Percentiles rank a stretch among this genome's conserved stretches.
phyloP scores from a whole-genome alignment of 192 early-diverging fungal genomes.

The Backusella liffmaniae region DNA sequence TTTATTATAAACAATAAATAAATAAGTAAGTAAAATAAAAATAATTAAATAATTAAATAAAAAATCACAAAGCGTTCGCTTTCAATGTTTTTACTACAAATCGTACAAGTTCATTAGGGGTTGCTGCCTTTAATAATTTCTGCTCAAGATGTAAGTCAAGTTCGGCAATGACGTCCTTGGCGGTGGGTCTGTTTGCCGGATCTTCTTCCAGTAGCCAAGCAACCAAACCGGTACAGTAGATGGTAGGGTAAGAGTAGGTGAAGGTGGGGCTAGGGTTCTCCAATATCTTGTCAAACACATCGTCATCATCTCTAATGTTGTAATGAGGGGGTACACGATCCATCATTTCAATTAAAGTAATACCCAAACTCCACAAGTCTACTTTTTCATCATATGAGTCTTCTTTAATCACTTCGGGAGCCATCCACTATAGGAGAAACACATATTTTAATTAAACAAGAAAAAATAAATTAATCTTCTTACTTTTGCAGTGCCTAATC shows the following conservation, averaged over 20 bases:
- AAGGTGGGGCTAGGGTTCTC: constrained; percentile 34
- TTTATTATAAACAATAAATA: not conserved
- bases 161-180: constrained; percentile 31
- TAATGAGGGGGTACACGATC: constrained; percentile 45
- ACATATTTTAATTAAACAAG: not conserved
- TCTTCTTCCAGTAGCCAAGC: constrained; percentile 37
- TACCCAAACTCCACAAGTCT: constrained; percentile 40
- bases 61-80: not conserved
- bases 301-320: constrained; percentile 22
- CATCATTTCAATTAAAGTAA: constrained; percentile 47
- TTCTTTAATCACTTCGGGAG: constrained; percentile 41
- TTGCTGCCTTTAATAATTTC: constrained; percentile 21
- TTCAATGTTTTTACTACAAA: constrained; percentile 24
- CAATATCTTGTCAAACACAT: constrained; percentile 21
- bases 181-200: constrained; percentile 24
- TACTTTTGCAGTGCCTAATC: constrained; percentile 41
- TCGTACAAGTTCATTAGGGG: constrained; percentile 16
- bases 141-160: constrained; percentile 33
- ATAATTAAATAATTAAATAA: not conserved
- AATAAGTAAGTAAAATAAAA: not conserved
- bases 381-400: constrained; percentile 33
- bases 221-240: constrained; percentile 32
- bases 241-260: constrained; percentile 33
- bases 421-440: constrained; percentile 35
- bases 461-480: not conserved